These are phyloP conservation scores for Colletotrichum karsti DNA, from an alignment of 2,329 filamentous ascomycete genomes.

Conservation along the genomic window DNA sequence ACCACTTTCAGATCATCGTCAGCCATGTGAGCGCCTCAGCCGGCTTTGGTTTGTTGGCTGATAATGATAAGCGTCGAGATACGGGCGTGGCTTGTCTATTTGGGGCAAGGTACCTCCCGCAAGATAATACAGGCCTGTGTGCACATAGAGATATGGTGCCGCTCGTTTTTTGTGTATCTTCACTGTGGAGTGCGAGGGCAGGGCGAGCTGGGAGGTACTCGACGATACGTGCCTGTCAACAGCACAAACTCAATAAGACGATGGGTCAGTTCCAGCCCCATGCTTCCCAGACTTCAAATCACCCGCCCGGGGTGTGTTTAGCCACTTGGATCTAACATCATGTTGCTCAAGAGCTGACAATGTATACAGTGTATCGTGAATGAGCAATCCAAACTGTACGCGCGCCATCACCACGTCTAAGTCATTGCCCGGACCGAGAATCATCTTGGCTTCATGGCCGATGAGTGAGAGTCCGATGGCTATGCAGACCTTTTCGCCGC, in stretches of 20 bases:
- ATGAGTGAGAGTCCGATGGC: neutral
- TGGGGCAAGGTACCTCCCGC: neutral
- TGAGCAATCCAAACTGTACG: neutral
- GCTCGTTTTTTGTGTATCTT: slow-evolving; percentile 8
- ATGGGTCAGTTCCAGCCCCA: slow-evolving; percentile 5
- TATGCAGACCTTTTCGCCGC: neutral
- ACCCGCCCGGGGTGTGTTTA: neutral
- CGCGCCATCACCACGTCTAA: neutral
- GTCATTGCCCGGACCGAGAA: neutral
- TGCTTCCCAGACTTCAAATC: neutral
- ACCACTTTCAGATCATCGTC: neutral
- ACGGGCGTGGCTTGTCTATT: slow-evolving; percentile 2
- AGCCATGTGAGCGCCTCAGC: neutral
- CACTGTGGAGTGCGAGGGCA: slow-evolving; percentile 1
- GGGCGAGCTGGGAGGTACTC: neutral
- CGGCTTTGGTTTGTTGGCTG: neutral
- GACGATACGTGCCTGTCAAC: slow-evolving; percentile 5
- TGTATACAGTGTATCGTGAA: slow-evolving; percentile 16
- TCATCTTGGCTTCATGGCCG: neutral
- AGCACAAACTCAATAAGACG: slow-evolving; percentile 1
- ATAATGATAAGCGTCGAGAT: neutral
- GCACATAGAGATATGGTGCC: neutral
- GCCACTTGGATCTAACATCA: neutral
- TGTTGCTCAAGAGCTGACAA: neutral
- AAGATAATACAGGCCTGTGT: neutral